Conservation (phyloP, 1,139 yeast species). For the Petasospora rhodanensis region DNA sequence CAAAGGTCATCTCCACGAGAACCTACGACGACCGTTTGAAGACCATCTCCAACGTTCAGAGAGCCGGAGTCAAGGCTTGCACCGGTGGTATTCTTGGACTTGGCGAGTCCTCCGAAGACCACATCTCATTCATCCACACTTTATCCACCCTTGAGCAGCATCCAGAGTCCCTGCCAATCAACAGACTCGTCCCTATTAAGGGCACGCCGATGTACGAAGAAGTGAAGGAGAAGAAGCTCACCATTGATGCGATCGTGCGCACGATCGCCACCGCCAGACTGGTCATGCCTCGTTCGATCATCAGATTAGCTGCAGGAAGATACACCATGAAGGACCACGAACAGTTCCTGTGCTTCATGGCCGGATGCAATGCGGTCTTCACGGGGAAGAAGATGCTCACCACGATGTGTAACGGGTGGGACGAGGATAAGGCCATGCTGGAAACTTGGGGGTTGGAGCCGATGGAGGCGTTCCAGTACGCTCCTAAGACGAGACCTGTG, state of each 20-base stretch:
- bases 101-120: slow-evolving; percentile 72
- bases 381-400: slow-evolving; percentile 82
- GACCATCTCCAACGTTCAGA: slow-evolving; percentile 60
- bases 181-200: slow-evolving; percentile 69
- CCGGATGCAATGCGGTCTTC: slow-evolving; percentile 77
- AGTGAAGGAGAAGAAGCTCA: slow-evolving; percentile 41
- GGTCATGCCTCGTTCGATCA: slow-evolving; percentile 66
- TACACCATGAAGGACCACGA: slow-evolving; percentile 77
- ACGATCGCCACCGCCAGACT: slow-evolving; percentile 75
- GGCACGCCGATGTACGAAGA: slow-evolving; percentile 74
- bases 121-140: slow-evolving; percentile 62
- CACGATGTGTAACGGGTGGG: slow-evolving; percentile 84
- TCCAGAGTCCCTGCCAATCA: slow-evolving; percentile 81
- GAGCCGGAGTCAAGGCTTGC: slow-evolving; percentile 67
- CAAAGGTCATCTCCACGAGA: slow-evolving; percentile 66
- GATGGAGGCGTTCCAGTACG: slow-evolving; percentile 48
- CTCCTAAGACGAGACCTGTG: slow-evolving; percentile 5
- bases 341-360: slow-evolving; percentile 70
- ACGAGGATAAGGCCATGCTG: slow-evolving; percentile 68
- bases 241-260: slow-evolving; percentile 58
- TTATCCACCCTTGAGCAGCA: slow-evolving; percentile 62
- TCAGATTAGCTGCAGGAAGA: slow-evolving; percentile 76
- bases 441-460: slow-evolving; percentile 68
- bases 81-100: slow-evolving; percentile 79
- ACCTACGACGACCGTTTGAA: slow-evolving; percentile 63